These are phyloP conservation scores for Solanum piurae DNA, from an alignment of 257 asterid species.

Conservation along the genomic window DNA sequence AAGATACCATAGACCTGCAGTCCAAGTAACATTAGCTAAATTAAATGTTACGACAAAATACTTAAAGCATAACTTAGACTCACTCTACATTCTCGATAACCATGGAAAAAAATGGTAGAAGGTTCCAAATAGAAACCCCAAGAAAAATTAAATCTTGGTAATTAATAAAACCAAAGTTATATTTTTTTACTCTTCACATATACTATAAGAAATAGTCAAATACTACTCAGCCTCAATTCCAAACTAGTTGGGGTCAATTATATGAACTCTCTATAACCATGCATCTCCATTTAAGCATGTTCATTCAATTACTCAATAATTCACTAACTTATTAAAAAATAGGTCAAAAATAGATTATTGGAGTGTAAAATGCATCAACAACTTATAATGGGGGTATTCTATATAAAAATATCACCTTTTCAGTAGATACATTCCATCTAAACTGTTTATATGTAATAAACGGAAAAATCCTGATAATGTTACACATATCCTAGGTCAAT, in stretches of 20 bases:
- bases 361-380: neutral
- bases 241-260: neutral
- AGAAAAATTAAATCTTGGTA: neutral
- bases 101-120: neutral
- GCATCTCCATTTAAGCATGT: neutral
- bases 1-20: neutral
- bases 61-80: neutral
- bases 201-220: neutral
- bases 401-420: neutral
- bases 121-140: neutral
- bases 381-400: neutral
- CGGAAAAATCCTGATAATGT: neutral
- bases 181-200: neutral
- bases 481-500: neutral
- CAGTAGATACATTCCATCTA: neutral
- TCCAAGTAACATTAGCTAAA: neutral
- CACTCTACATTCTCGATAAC: neutral
- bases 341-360: neutral
- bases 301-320: neutral
- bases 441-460: neutral
- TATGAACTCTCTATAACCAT: neutral
- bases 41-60: neutral
- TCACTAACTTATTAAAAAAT: neutral
- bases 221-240: neutral
- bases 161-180: neutral